Evolutionary conservation across 192 early-diverging fungal species (phyloP).

Genomic region (Entomortierella lignicola): DNA sequence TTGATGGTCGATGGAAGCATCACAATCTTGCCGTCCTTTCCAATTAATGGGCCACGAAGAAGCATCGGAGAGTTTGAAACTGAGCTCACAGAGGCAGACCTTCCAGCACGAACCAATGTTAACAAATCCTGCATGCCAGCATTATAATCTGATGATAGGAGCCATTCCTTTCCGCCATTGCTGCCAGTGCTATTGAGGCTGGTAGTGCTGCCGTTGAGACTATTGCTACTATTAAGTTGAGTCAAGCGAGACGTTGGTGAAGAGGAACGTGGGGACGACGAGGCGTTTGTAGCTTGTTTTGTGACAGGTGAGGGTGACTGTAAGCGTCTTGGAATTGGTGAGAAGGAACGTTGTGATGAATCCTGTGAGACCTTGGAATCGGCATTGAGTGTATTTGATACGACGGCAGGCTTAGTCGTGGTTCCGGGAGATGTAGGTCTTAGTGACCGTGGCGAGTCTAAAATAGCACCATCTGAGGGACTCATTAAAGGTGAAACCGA

Average conservation of each 20-base stretch:
- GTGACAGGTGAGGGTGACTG: constrained; percentile 36
- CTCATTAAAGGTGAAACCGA: constrained; percentile 35
- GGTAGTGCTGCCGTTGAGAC: constrained; percentile 1
- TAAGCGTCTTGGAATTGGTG: constrained; percentile 38
- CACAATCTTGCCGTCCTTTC: constrained; percentile 46
- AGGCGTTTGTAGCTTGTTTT: neutral
- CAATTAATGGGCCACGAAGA: constrained; percentile 27
- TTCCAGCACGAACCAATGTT: constrained; percentile 41
- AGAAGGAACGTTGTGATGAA: constrained; percentile 23
- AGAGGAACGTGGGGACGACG: neutral
- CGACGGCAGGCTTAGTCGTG: constrained; percentile 28
- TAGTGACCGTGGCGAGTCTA: constrained; percentile 18
- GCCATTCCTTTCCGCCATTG: constrained; percentile 30
- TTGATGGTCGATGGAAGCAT: constrained; percentile 43
- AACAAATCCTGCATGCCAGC: constrained; percentile 48
- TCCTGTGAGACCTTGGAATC: neutral
- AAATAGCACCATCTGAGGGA: constrained; percentile 2
- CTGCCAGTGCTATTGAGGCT: constrained; percentile 1
- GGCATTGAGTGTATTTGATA: constrained; percentile 13
- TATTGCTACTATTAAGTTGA: neutral
- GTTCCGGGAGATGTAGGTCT: constrained; percentile 30
- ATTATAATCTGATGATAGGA: constrained; percentile 48
- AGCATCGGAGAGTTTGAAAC: constrained; percentile 9
- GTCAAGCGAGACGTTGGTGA: neutral
- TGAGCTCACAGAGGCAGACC: constrained; percentile 44